Conservation (phyloP, 495 filamentous ascomycete genomes). For the Podospora anserina region DNA sequence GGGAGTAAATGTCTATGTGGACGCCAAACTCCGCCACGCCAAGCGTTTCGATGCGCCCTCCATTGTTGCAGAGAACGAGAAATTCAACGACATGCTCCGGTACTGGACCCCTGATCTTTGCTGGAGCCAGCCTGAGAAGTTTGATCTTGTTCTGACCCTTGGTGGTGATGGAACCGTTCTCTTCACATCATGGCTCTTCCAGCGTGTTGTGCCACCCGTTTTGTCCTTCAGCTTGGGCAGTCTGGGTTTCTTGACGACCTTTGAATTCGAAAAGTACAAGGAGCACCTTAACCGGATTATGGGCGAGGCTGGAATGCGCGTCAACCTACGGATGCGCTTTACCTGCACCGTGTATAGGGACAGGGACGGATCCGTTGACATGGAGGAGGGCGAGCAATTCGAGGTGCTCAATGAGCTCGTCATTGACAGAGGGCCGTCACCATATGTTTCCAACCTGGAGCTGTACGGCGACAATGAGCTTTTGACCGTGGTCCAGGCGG, state of each 20-base stretch:
- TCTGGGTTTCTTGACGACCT: slow-evolving; percentile 89
- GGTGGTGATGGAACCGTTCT: slow-evolving; percentile 91
- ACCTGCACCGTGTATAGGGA: slow-evolving; percentile 89
- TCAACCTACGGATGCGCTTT: slow-evolving; percentile 95
- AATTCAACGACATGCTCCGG: slow-evolving; percentile 72
- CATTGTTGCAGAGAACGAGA: slow-evolving; percentile 65
- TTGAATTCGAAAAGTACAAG: slow-evolving; percentile 81
- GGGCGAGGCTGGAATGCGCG: slow-evolving; percentile 88
- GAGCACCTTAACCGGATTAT: slow-evolving; percentile 77
- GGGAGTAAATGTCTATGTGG: slow-evolving; percentile 90
- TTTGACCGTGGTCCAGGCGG: slow-evolving; percentile 90
- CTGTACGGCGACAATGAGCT: slow-evolving; percentile 91
- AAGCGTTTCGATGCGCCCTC: slow-evolving; percentile 79
- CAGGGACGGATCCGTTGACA: slow-evolving; percentile 44
- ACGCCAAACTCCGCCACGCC: slow-evolving; percentile 80
- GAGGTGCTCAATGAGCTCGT: slow-evolving; percentile 97
- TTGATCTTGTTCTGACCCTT: slow-evolving; percentile 87
- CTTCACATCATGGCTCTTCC: slow-evolving; percentile 91
- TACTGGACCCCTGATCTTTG: slow-evolving; percentile 97
- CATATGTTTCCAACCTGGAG: slow-evolving; percentile 95
- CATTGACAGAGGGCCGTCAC: slow-evolving; percentile 91
- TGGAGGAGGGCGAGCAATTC: slow-evolving; percentile 79
- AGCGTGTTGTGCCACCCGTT: slow-evolving; percentile 85
- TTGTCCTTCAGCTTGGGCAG: slow-evolving; percentile 86
- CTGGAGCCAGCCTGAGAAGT: slow-evolving; percentile 82